Percentiles rank a stretch among this genome's conserved stretches.
Evolutionary conservation across 2,329 filamentous ascomycete genomes (phyloP).

Genomic region (Lasiodiplodia citricola): DNA sequence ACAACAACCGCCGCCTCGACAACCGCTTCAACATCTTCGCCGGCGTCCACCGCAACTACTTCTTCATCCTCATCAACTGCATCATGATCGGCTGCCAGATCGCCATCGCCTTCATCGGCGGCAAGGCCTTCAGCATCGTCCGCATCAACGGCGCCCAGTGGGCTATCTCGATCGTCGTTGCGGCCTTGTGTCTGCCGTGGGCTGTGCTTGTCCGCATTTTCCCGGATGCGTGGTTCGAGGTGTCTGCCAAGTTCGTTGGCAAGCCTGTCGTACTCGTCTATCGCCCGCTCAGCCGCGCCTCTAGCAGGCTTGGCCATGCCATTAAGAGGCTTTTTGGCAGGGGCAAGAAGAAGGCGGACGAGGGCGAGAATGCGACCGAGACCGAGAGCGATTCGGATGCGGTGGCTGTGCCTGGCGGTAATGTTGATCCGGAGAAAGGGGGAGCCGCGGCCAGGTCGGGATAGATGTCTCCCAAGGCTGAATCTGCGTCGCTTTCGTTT

Average conservation of each 20-base stretch:
- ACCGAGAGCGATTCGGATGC: constrained; percentile 6
- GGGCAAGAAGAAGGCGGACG: constrained; percentile 25
- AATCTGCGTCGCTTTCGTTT: not conserved
- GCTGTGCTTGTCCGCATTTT: constrained; percentile 81
- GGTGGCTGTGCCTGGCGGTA: not conserved
- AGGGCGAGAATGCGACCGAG: constrained; percentile 15
- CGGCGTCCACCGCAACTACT: constrained; percentile 85
- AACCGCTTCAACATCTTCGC: constrained; percentile 97
- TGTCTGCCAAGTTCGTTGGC: constrained; percentile 29
- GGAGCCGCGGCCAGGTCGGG: not conserved
- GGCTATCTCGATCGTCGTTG: constrained; percentile 84
- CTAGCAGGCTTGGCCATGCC: constrained; percentile 22
- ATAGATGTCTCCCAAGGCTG: not conserved
- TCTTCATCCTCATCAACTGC: constrained; percentile 79
- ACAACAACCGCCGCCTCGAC: constrained; percentile 94
- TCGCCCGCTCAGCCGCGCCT: constrained; percentile 31
- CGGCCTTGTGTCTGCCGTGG: constrained; percentile 80
- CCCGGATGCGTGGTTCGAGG: constrained; percentile 64
- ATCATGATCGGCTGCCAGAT: constrained; percentile 84
- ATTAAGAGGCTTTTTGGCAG: constrained; percentile 29
- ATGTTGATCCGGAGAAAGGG: constrained; percentile 11
- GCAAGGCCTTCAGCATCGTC: constrained; percentile 76
- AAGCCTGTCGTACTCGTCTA: constrained; percentile 36
- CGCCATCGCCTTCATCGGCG: constrained; percentile 87
- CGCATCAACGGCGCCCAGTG: constrained; percentile 75